phyloP scores from a whole-genome alignment of 371 early-diverging fungal genomes.

The Dinochytrium kinnereticum region DNA sequence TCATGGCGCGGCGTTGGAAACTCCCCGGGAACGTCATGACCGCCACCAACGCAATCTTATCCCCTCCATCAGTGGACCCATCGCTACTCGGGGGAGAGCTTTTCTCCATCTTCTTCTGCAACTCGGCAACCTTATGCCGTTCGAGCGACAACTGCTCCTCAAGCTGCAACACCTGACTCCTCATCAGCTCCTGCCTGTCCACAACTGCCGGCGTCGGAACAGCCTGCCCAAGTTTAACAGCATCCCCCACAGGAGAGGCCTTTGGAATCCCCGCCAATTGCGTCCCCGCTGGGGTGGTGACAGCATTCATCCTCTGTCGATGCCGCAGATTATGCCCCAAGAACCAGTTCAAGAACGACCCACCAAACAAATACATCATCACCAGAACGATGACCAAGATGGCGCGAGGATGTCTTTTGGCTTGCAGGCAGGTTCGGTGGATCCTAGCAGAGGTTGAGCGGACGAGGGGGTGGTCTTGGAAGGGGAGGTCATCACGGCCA shows the following conservation, averaged over 20 bases:
- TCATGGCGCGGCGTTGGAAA: background rate
- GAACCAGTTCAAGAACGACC: constrained; percentile 2
- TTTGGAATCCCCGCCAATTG: background rate
- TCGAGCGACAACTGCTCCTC: background rate
- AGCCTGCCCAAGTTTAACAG: background rate
- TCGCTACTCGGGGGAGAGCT: background rate
- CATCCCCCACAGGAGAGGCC: background rate
- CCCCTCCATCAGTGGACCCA: background rate
- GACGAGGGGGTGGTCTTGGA: background rate
- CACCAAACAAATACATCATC: background rate
- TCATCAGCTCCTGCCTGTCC: background rate
- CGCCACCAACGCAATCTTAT: background rate
- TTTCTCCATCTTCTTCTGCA: background rate
- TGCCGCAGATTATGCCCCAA: background rate
- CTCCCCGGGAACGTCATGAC: background rate
- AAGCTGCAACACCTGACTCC: background rate
- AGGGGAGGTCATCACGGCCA: background rate
- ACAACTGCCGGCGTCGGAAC: background rate
- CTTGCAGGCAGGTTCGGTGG: background rate
- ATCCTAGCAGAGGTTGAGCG: background rate
- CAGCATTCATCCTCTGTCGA: background rate
- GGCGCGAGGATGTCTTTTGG: background rate
- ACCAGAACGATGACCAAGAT: background rate
- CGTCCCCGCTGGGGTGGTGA: background rate
- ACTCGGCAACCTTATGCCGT: background rate